Evolutionary conservation across 2,329 filamentous ascomycete species (phyloP).

Genomic region (Fusarium secorum): DNA sequence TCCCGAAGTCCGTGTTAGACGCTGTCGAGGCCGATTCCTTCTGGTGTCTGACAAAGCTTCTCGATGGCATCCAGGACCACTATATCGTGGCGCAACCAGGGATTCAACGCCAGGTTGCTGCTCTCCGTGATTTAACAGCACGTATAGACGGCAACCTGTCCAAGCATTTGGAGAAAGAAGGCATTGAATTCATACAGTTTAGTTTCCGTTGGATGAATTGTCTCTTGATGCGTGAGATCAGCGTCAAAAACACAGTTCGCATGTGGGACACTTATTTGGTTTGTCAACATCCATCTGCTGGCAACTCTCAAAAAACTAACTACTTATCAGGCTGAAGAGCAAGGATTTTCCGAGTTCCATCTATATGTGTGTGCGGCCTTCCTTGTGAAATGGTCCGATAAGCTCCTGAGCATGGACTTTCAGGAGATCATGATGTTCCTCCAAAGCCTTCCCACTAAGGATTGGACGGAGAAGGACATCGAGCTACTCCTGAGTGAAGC

Average conservation of each 20-base stretch:
- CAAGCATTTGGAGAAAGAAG: constrained; percentile 87
- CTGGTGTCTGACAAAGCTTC: constrained; percentile 95
- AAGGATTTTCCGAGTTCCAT: constrained; percentile 98
- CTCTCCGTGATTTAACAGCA: constrained; percentile 86
- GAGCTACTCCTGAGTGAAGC: constrained; percentile 94
- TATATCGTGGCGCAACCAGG: constrained; percentile 98
- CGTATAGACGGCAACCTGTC: constrained; percentile 86
- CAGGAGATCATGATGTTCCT: constrained; percentile 99
- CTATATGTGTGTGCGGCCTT: constrained; percentile 98
- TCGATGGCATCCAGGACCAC: constrained; percentile 99
- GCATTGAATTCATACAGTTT: constrained; percentile 98
- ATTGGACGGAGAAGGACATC: constrained; percentile 98
- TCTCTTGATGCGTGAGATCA: constrained; percentile 95
- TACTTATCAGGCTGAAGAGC: constrained; percentile 83
- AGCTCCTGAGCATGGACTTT: constrained; percentile 96
- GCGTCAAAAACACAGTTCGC: constrained; percentile 92
- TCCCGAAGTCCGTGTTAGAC: constrained; percentile 89
- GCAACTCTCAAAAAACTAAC: background rate
- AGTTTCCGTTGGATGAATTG: constrained; percentile 99
- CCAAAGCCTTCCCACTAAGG: constrained; percentile 88
- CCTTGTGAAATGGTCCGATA: constrained; percentile 96
- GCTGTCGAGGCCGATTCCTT: constrained; percentile 98
- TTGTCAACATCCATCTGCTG: constrained; percentile 47
- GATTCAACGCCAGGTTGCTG: constrained; percentile 91
- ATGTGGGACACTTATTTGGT: constrained; percentile 99